Evolutionary conservation across 202 grass and related monocot genomes (phyloP), one percentile per base, ranked within the genome.

Genomic region (Musa balbisiana): DNA sequence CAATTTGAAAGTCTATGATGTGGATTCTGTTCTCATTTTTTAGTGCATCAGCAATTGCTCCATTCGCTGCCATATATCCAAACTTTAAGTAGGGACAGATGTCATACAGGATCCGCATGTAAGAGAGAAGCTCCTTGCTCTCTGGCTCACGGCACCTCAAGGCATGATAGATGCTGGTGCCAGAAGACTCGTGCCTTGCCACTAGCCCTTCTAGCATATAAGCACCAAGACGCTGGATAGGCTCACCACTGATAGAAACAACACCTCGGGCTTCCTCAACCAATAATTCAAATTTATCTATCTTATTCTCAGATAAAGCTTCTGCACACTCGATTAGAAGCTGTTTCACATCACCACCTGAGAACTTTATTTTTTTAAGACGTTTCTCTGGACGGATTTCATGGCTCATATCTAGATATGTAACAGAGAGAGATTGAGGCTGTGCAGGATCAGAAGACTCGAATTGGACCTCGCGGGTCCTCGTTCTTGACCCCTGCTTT

Each of bases 1-100:
- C 87, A 83, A 99, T 99, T 78, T 99, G 95, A 64, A 99, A 99
- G 87, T 99, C 95, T 76, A 99, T 86, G 82, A 99, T 94, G 82
- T 99, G 91, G 80, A 99, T 99, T 21, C 73, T 90, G 87, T 99
- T 84, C 78, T 99, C 95, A 29, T 58, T 85, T 83, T 87, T 83
- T 68, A 99, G 78, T 76, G 91, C 91, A 52, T 99, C 91, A 26
- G 95, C 95, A 82, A 99, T 99, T 6, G 95, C 95, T 14, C 95
- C 95, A 62, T 99, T 99, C 70, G 95, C 91, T 53, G 95, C 95
- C 95, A 99, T 99, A 72, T 92, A 99, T 9, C 95, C 95, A 74
- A 95, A 99, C 81, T 99, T 99, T 26, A 99, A 90, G 88, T 95
- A 95, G 8, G 95, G 95, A 71, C 91, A 99, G 52, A 92, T 87